Evolutionary conservation across 1,284 basidiomycete genomes (phyloP).

Genomic region (Trichosporon sp.): DNA sequence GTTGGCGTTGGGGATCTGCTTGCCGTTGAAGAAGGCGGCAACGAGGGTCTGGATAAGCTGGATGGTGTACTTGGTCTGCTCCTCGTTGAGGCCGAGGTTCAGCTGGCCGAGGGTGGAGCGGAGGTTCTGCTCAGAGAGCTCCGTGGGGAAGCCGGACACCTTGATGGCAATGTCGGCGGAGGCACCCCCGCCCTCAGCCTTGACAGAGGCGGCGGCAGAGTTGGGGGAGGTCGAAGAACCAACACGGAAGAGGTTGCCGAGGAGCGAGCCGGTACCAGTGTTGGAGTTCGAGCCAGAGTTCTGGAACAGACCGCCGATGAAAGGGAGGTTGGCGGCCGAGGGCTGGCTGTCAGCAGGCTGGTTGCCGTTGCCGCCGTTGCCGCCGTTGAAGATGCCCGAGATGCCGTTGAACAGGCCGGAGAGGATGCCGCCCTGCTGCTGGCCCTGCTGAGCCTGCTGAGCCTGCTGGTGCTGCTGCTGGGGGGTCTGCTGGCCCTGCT

Average conservation of each 20-base stretch:
- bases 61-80: slow-evolving; percentile 5
- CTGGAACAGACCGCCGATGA: slow-evolving; percentile 12
- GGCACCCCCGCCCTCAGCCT: neutral
- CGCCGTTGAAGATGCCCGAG: neutral
- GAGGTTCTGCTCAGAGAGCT: slow-evolving; percentile 11
- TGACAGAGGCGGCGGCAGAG: neutral
- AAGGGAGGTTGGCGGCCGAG: neutral
- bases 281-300: neutral
- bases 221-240: neutral
- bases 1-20: neutral
- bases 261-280: neutral
- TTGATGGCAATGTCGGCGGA: neutral
- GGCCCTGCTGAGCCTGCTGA: neutral
- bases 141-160: slow-evolving; percentile 1
- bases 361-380: slow-evolving; percentile 3
- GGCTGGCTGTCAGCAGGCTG: neutral
- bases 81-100: slow-evolving; percentile 5
- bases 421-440: neutral
- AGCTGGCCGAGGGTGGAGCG: neutral
- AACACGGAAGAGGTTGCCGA: slow-evolving; percentile 9
- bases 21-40: neutral
- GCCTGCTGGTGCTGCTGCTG: neutral
- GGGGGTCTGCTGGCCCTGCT: neutral
- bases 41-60: slow-evolving; percentile 16
- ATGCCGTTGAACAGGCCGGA: neutral